Evolutionary conservation across 768 basidiomycete species (phyloP).

Genomic region (Tulasnella sp.): DNA sequence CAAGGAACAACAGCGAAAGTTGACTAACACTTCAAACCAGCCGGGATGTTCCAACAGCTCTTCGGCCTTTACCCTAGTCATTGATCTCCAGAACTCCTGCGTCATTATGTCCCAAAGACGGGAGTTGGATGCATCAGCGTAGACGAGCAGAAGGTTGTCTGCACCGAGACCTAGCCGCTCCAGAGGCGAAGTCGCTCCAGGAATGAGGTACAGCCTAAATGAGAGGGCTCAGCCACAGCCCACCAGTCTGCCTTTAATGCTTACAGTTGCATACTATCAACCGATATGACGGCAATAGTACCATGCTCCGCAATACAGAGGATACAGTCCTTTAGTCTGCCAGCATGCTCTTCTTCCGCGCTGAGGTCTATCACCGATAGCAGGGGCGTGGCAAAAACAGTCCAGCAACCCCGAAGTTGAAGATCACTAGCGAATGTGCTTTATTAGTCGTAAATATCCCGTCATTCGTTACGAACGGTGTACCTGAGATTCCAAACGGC

Average conservation of each 20-base stretch:
- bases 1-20: not conserved
- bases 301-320: constrained; percentile 78
- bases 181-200: constrained; percentile 75
- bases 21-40: constrained; percentile 71
- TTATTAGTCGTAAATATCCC: not conserved
- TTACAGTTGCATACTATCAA: constrained; percentile 79
- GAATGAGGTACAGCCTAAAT: constrained; percentile 74
- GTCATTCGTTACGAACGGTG: constrained; percentile 37
- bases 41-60: constrained; percentile 71
- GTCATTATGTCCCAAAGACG: constrained; percentile 86
- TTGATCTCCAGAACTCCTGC: constrained; percentile 83
- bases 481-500: constrained; percentile 73
- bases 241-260: constrained; percentile 39
- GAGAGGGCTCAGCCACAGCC: not conserved
- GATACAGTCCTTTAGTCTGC: constrained; percentile 66
- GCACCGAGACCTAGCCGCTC: constrained; percentile 64
- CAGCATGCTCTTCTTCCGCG: constrained; percentile 49
- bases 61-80: constrained; percentile 71
- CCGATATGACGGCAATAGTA: constrained; percentile 75
- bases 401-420: constrained; percentile 70
- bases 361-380: constrained; percentile 59
- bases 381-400: constrained; percentile 70
- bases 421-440: constrained; percentile 54
- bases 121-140: constrained; percentile 67
- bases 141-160: constrained; percentile 73